Conservation (phyloP, 2,329 filamentous ascomycete genomes). For the Epichloe glyceriae region DNA sequence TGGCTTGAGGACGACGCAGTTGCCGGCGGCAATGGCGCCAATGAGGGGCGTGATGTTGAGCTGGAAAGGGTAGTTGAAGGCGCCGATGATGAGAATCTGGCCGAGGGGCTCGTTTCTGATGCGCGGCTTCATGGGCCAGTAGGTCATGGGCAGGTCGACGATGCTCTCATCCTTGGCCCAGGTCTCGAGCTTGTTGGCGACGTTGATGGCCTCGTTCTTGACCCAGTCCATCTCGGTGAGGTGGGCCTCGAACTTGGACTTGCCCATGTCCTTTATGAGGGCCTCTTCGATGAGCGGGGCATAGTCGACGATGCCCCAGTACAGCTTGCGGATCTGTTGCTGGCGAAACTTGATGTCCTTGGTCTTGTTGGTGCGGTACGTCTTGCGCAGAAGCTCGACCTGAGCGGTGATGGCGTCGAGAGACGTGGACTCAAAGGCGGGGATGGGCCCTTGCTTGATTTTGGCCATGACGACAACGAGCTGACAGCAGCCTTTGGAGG, state of each 20-base stretch:
- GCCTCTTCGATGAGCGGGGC: slow-evolving; percentile 61
- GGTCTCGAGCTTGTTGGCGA: slow-evolving; percentile 62
- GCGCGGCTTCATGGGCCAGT: slow-evolving; percentile 56
- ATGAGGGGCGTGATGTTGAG: slow-evolving; percentile 66
- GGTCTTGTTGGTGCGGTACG: slow-evolving; percentile 71
- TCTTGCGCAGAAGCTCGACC: slow-evolving; percentile 46
- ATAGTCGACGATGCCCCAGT: slow-evolving; percentile 82
- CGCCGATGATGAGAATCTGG: slow-evolving; percentile 69
- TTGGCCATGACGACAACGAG: slow-evolving; percentile 23
- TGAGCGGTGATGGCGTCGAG: slow-evolving; percentile 52
- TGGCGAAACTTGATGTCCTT: slow-evolving; percentile 72
- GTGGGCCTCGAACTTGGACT: slow-evolving; percentile 61
- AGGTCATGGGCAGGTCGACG: slow-evolving; percentile 53
- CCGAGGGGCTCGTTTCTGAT: slow-evolving; percentile 84
- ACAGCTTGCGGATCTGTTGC: slow-evolving; percentile 81
- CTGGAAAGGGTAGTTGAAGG: slow-evolving; percentile 90
- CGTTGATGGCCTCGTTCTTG: slow-evolving; percentile 69
- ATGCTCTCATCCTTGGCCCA: slow-evolving; percentile 76
- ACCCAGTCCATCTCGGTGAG: slow-evolving; percentile 66
- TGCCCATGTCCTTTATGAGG: slow-evolving; percentile 64
- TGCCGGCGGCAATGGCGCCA: slow-evolving; percentile 85
- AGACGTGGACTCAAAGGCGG: slow-evolving; percentile 45
- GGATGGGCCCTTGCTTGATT: slow-evolving; percentile 23
- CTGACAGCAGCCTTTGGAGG: too few relatives aligned
- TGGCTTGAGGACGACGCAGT: slow-evolving; percentile 81